These are phyloP conservation scores for Sugiyamaella castrensis DNA, from an alignment of 1,139 yeast species.

Conservation along the genomic window DNA sequence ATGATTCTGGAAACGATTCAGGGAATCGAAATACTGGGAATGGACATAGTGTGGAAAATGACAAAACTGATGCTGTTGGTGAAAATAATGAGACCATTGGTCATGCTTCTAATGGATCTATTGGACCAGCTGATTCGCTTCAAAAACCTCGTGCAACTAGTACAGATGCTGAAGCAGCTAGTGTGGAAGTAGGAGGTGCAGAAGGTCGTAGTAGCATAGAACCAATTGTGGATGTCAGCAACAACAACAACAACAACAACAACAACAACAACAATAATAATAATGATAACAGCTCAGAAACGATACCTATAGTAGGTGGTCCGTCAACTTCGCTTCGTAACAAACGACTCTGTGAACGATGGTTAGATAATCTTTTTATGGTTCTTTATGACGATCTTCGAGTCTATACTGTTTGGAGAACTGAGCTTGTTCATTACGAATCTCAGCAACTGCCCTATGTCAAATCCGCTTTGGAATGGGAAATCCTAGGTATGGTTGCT, in stretches of 20 bases:
- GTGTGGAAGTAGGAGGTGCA: not conserved
- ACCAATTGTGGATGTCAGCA: not conserved
- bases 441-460: constrained; percentile 71
- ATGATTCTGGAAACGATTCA: constrained; percentile 1
- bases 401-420: constrained; percentile 87
- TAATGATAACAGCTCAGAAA: constrained; percentile 15
- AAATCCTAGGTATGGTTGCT: constrained; percentile 79
- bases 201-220: not conserved
- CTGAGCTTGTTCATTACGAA: constrained; percentile 77
- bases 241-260: not conserved
- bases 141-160: constrained; percentile 37
- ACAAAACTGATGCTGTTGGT: too few species aligned
- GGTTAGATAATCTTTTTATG: constrained; percentile 89
- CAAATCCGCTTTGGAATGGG: constrained; percentile 92
- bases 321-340: constrained; percentile 42
- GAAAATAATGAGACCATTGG: constrained; percentile 3
- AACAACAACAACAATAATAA: not conserved
- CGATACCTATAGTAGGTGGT: constrained; percentile 14
- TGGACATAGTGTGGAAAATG: not conserved
- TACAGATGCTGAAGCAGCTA: constrained; percentile 6
- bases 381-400: constrained; percentile 84
- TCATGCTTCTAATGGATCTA: too few species aligned
- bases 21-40: constrained; percentile 1
- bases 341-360: constrained; percentile 88
- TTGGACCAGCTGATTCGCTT: not conserved